Conservation (phyloP, 129 eudicot genomes). For the Escallonia rubra region DNA sequence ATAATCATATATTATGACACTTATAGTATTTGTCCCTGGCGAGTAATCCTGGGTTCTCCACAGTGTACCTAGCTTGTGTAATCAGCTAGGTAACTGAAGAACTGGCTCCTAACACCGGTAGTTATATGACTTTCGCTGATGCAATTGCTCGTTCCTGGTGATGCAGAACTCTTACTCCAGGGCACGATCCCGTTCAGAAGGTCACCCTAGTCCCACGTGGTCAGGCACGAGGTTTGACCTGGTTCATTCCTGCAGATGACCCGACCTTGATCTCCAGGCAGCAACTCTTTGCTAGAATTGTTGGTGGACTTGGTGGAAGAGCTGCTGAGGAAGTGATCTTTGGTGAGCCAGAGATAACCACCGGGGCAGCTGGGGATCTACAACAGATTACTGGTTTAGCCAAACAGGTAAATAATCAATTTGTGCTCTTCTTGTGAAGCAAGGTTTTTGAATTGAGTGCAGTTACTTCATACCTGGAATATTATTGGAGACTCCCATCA, state of each 20-base stretch:
- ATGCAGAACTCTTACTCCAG: conserved; percentile 92
- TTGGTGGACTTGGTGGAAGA: conserved; percentile 97
- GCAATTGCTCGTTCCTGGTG: conserved; percentile 3
- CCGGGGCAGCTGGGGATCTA: conserved; percentile 95
- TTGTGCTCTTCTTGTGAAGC: not conserved
- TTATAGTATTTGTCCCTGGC: too few species aligned
- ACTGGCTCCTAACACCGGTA: not conserved
- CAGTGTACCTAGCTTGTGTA: too few species aligned
- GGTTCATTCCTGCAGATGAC: conserved; percentile 95
- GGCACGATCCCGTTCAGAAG: conserved; percentile 96
- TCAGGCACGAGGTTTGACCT: conserved; percentile 92
- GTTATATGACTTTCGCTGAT: not conserved
- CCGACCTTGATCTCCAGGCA: conserved; percentile 92
- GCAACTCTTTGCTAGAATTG: conserved; percentile 92
- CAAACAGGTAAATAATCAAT: conserved; percentile 58
- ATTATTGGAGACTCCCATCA: too few species aligned
- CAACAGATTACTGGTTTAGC: conserved; percentile 98
- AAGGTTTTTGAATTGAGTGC: not conserved
- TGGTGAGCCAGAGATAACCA: conserved; percentile 98
- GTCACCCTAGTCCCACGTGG: conserved; percentile 98
- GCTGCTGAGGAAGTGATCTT: conserved; percentile 94
- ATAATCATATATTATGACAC: too few species aligned
- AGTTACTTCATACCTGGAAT: too few species aligned
- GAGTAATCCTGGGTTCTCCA: too few species aligned
- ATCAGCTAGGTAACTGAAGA: too few species aligned